Conservation (phyloP, 371 early-diverging fungal species). For the Mortierella sp. region DNA sequence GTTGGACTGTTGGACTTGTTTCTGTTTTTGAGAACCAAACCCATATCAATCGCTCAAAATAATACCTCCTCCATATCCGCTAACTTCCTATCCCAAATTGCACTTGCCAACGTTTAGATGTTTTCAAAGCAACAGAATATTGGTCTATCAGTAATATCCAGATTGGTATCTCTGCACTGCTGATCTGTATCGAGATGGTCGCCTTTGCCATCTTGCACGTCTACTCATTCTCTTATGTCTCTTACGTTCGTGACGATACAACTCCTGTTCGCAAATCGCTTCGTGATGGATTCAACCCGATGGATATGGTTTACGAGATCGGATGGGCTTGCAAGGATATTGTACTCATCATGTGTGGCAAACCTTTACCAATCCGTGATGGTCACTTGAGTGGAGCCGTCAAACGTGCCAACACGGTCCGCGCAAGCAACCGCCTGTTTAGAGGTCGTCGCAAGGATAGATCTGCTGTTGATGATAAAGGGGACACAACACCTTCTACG, state of each 20-base stretch:
- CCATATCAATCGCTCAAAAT: too few relatives aligned
- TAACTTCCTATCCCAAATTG: too few relatives aligned
- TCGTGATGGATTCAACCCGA: constrained; percentile 51
- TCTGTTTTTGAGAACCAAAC: too few relatives aligned
- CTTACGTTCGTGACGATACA: constrained; percentile 31
- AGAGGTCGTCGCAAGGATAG: not conserved
- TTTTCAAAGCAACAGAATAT: constrained; percentile 55
- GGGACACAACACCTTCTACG: not conserved
- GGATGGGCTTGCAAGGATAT: constrained; percentile 49
- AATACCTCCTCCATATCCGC: too few relatives aligned
- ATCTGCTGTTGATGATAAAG: not conserved
- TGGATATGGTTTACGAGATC: constrained; percentile 37
- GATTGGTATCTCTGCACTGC: constrained; percentile 67
- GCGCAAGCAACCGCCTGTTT: constrained; percentile 16
- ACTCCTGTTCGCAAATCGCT: constrained; percentile 41
- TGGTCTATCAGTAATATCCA: constrained; percentile 62
- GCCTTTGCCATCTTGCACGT: constrained; percentile 71
- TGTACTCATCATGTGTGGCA: constrained; percentile 18
- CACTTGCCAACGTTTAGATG: not conserved
- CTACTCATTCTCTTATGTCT: constrained; percentile 64
- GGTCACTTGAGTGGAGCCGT: constrained; percentile 40
- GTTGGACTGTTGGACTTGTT: not conserved
- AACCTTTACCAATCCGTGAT: constrained; percentile 32
- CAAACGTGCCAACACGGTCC: constrained; percentile 46
- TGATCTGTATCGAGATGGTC: constrained; percentile 78